These are phyloP conservation scores for Paxillus involutus DNA, from an alignment of 768 basidiomycete genomes.

Conservation along the genomic window DNA sequence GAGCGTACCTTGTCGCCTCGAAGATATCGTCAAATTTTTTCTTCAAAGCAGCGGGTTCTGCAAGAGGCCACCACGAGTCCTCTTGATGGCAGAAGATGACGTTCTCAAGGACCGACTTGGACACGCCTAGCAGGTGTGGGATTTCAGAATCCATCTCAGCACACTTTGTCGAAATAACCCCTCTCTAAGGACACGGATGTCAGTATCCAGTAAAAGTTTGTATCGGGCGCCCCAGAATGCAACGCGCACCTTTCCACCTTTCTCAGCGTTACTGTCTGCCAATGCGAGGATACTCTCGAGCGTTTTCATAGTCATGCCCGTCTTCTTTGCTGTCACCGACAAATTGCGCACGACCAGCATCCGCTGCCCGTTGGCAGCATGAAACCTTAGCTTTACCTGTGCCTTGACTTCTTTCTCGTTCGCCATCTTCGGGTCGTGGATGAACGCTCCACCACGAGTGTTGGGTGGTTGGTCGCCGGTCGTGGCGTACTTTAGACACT, in stretches of 20 bases:
- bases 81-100: constrained; percentile 99
- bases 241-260: constrained; percentile 67
- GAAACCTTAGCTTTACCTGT: constrained; percentile 93
- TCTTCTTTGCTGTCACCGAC: constrained; percentile 93
- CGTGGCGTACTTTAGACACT: constrained; percentile 98
- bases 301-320: constrained; percentile 94
- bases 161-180: constrained; percentile 93
- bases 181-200: constrained; percentile 50
- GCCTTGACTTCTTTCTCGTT: constrained; percentile 99
- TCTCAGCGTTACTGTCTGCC: constrained; percentile 63
- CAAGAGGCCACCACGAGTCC: constrained; percentile 96
- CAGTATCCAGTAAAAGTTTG: background rate
- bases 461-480: constrained; percentile 98
- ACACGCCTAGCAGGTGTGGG: constrained; percentile 90
- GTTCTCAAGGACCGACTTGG: constrained; percentile 97
- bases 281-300: constrained; percentile 86
- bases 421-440: constrained; percentile 99
- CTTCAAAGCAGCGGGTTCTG: constrained; percentile 88
- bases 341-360: constrained; percentile 92
- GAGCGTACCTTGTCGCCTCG: constrained; percentile 85
- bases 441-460: constrained; percentile 96
- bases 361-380: constrained; percentile 81
- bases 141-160: constrained; percentile 96
- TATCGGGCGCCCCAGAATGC: background rate
- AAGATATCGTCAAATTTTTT: constrained; percentile 99